These are phyloP conservation scores for Echinosphaeria canescens DNA, from an alignment of 2,329 filamentous ascomycete species.

Conservation along the genomic window DNA sequence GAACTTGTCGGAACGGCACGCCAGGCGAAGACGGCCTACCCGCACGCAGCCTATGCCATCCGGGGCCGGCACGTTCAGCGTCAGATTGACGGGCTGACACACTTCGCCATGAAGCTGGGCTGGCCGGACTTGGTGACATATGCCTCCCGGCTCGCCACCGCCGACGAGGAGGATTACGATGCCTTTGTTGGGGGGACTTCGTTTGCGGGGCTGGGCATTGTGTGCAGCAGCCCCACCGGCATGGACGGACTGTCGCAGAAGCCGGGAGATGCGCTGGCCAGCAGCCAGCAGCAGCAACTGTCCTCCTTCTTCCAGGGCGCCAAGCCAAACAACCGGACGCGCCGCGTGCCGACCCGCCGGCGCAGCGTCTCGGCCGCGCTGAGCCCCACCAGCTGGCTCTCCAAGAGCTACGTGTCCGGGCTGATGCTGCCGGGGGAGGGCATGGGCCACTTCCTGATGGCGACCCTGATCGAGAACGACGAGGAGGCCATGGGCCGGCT, in stretches of 20 bases:
- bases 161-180: too few relatives aligned
- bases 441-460: conserved; percentile 41
- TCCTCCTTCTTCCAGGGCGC: conserved; percentile 23
- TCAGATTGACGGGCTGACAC: conserved; percentile 37
- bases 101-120: conserved; percentile 38
- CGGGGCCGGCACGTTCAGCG: conserved; percentile 31
- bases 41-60: conserved; percentile 22
- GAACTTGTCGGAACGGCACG: too few relatives aligned
- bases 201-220: too few relatives aligned
- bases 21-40: too few relatives aligned
- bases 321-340: conserved; percentile 6
- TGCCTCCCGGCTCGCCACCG: conserved; percentile 22
- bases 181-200: too few relatives aligned
- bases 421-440: conserved; percentile 42
- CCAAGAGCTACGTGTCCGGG: conserved; percentile 44
- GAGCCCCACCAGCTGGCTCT: conserved; percentile 41
- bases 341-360: conserved; percentile 17
- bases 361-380: conserved; percentile 33
- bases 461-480: conserved; percentile 42
- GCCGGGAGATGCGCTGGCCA: too few relatives aligned
- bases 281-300: conserved; percentile 13
- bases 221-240: too few relatives aligned
- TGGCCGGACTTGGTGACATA: conserved; percentile 39
- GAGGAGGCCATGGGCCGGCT: conserved; percentile 32
- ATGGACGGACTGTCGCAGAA: too few relatives aligned